Percentiles rank a stretch among this genome's conserved stretches.
phyloP scores from a whole-genome alignment of 768 basidiomycete genomes.

The Lactarius sp. region DNA sequence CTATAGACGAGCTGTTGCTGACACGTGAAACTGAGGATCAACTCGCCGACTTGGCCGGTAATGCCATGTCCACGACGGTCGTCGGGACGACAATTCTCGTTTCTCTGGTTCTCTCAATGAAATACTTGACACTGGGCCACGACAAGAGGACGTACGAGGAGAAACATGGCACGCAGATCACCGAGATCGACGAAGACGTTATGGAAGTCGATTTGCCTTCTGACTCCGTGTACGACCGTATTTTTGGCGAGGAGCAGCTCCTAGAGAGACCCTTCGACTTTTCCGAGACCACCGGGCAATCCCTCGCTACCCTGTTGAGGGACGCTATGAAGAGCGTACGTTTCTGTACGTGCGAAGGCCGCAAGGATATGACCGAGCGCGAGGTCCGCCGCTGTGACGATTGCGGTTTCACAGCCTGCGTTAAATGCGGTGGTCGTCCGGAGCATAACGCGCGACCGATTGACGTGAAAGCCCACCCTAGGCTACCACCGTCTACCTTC shows the following conservation, averaged over 20 bases:
- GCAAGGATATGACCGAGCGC: slow-evolving; percentile 65
- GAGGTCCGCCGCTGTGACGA: slow-evolving; percentile 65
- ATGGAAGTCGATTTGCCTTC: slow-evolving; percentile 48
- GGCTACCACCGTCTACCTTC: slow-evolving; percentile 71
- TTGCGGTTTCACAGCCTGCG: slow-evolving; percentile 76
- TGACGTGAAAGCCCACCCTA: slow-evolving; percentile 46
- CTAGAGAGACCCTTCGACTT: slow-evolving; percentile 62
- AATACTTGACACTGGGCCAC: slow-evolving; percentile 61
- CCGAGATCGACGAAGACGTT: slow-evolving; percentile 34
- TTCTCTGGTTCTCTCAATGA: slow-evolving; percentile 64
- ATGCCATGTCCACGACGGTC: slow-evolving; percentile 97
- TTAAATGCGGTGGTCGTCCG: slow-evolving; percentile 84
- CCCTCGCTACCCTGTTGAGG: slow-evolving; percentile 53
- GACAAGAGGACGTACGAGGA: slow-evolving; percentile 66
- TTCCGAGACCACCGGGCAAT: slow-evolving; percentile 41
- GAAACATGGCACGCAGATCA: slow-evolving; percentile 40
- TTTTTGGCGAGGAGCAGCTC: slow-evolving; percentile 71
- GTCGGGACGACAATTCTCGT: slow-evolving; percentile 87
- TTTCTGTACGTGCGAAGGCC: slow-evolving; percentile 89
- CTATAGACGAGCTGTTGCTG: slow-evolving; percentile 84
- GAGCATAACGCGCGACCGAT: slow-evolving; percentile 71
- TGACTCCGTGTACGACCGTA: slow-evolving; percentile 41
- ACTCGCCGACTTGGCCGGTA: slow-evolving; percentile 89
- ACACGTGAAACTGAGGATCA: slow-evolving; percentile 94
- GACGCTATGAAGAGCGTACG: slow-evolving; percentile 68